Evolutionary conservation across 225 moss, liverwort and hornwort species (phyloP).

Genomic region (Pseudisothecium myosuroides): DNA sequence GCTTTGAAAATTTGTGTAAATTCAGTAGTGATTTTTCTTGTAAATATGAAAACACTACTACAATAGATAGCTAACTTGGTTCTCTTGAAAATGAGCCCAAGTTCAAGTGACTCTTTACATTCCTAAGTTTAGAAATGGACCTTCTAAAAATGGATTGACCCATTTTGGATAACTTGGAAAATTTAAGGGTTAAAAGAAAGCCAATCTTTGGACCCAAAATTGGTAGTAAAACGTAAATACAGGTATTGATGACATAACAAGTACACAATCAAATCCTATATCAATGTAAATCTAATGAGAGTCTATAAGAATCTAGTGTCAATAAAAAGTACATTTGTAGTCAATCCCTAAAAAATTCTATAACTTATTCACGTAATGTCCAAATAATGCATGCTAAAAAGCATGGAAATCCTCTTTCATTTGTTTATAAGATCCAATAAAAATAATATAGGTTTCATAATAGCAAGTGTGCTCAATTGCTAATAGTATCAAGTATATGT

Average conservation of each 20-base stretch:
- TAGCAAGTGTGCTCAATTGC: background rate
- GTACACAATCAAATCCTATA: background rate
- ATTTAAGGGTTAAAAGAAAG: too few species aligned
- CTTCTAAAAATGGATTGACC: too few species aligned
- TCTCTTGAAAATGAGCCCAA: too few species aligned
- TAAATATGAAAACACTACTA: too few species aligned
- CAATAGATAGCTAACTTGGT: too few species aligned
- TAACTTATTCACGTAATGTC: background rate
- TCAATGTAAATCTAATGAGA: background rate
- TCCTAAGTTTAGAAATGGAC: too few species aligned
- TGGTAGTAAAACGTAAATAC: background rate
- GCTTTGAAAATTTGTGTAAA: too few species aligned
- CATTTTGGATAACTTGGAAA: fast-evolving
- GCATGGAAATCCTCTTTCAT: background rate
- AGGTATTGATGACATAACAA: background rate
- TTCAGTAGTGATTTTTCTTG: too few species aligned
- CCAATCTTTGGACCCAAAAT: too few species aligned
- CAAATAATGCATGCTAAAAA: background rate
- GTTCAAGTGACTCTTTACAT: too few species aligned
- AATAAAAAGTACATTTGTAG: fast-evolving
- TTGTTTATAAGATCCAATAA: background rate
- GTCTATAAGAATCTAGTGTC: background rate
- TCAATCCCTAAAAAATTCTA: background rate
- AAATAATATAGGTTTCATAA: background rate
- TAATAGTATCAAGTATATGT: background rate